Evolutionary conservation across 371 early-diverging fungal genomes (phyloP), one percentile per base, ranked within the genome.

Genomic region (Racocetra persica): DNA sequence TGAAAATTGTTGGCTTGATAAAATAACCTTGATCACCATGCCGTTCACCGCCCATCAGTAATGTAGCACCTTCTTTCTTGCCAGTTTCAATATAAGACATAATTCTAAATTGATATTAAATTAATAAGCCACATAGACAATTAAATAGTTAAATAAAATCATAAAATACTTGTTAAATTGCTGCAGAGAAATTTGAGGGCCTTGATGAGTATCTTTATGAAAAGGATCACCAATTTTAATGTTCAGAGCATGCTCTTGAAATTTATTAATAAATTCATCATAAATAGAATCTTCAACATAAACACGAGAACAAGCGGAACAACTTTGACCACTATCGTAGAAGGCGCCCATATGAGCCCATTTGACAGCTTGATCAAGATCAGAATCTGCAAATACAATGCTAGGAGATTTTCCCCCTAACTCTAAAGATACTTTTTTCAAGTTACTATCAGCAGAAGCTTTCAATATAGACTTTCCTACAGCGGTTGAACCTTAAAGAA

Each of bases 341-440:
- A 90, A 95, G 81, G 92, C 91, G 78, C 93, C 96, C 14, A 87
- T 89, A 81, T 89, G 85, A 16, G 92, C 91, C 80, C 90, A 89
- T 67, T 87, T 87, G n/a, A 95, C 94, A 8, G 95, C 95, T 67
- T 88, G 86, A 22, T 92, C 92, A 54, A 97, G 81, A 82, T 97
- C 93, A 4, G 94, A 95, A 83, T 95, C 96, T 7, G 90, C 92
- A 85, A 92, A 94, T 18, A 97, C 93, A 66, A 97, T 94, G 77
- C 93, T 89, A 0, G 97, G 94, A 32, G 92, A 92, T 88, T 98
- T 98, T 73, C 98, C 98, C 69, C 98, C 98, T 32, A 97, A 91
- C 84, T 97, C 98, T 28, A 97, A 91, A 41, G 93, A 90, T 32
- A 94, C 89, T 22, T 90, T 85, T 84, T 95, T 95, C 65, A 96